These are phyloP conservation scores for Globisporangium sylvaticum DNA, from an alignment of 352 stramenopile genomes.

Conservation along the genomic window DNA sequence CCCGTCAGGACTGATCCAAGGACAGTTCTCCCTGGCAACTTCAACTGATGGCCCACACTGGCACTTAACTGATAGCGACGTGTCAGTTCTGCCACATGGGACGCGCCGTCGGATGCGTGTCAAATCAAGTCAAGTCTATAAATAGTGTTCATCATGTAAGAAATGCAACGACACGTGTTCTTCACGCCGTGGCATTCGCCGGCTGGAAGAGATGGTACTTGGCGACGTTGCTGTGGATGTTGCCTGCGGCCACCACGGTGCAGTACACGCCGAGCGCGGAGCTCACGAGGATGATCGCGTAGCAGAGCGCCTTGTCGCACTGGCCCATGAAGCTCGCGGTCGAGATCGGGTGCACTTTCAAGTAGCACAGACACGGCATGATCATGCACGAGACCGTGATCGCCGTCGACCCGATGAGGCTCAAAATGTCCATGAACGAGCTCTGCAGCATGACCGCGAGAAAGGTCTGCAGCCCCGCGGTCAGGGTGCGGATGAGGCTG, in stretches of 20 bases:
- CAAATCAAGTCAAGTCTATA: no score
- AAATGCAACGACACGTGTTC: no score
- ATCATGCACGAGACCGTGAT: slow-evolving; percentile 72
- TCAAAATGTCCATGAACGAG: slow-evolving; percentile 70
- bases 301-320: slow-evolving; percentile 46
- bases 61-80: no score
- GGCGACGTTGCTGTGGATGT: slow-evolving; percentile 49
- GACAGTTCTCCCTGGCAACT: no score
- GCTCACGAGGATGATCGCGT: slow-evolving; percentile 52
- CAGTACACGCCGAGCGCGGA: slow-evolving; percentile 52
- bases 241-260: slow-evolving; percentile 36
- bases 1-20: no score
- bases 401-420: slow-evolving; percentile 58
- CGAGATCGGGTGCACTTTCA: slow-evolving; percentile 58
- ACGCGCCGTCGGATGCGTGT: no score
- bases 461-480: slow-evolving; percentile 42
- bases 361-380: slow-evolving; percentile 74
- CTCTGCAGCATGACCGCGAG: slow-evolving; percentile 62
- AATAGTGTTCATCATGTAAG: no score
- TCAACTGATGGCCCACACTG: no score
- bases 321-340: slow-evolving; percentile 40
- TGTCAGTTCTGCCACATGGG: no score
- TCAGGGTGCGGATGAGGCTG: slow-evolving; percentile 41
- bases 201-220: slow-evolving; percentile 49
- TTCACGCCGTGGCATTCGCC: slow-evolving; percentile 12